Evolutionary conservation across 371 early-diverging fungal species (phyloP), one percentile per base, ranked within the genome.

Genomic region (Neoconidiobolus thromboides): DNA sequence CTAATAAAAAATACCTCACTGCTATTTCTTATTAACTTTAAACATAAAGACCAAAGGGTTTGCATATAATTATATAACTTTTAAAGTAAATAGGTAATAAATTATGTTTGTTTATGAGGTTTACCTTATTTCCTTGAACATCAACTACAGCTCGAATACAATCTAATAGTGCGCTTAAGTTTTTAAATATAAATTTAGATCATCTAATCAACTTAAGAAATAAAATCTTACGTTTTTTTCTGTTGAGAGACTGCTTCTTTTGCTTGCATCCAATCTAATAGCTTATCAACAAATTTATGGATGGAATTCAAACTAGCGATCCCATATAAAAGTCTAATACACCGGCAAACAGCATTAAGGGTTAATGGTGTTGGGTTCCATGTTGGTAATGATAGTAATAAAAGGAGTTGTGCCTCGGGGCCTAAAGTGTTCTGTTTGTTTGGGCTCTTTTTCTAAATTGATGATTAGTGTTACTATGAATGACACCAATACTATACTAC

Each of bases 281-380:
- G 14, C 26, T 58, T 58, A 5, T 43, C 39, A 36, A 48, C 14
- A 36, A 43, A 43, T 3, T n/a, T 36, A 15, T 43, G 43, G 2
- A 58, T n/a, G n/a, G 43, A 43, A 3, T 15, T 48, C 26, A 38
- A 58, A 14, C 5, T 43, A 5, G 43, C 43, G 6, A 43, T 10
- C 10, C 43, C 43, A 4, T 43, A 47, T 15, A 58, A 14, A 14
- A 43, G 14, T 3, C 58, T 46, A 39, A 58, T 43, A 48, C 58
- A 58, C 14, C 58, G 43, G 6, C 43, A 58, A 47, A 58, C 12
- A 4, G 43, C 43, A 47, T 47, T 9, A n/a, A 9, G 43, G 5
- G 58, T 43, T 37, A 58, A 58, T 9, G 43, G 14, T 7, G 58
- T 43, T 38, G 58, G 58, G 39, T 46, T 58, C 58, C 58, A 58